Evolutionary conservation across 768 basidiomycete species (phyloP), one percentile per base, ranked within the genome.

Genomic region (Leccinum longicurvipes): DNA sequence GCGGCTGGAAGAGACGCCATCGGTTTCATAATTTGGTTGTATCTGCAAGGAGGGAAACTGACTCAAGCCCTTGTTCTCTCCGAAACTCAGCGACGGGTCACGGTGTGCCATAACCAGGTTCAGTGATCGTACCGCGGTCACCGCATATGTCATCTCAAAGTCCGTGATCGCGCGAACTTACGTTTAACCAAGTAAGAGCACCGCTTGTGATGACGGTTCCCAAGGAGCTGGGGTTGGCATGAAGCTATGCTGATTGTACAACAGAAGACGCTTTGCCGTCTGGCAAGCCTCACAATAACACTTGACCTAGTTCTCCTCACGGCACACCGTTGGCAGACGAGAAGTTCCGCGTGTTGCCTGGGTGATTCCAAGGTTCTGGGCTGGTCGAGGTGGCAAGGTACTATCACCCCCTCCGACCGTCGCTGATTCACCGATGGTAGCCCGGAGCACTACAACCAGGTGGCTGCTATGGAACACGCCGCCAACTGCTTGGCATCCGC

Each of bases 391-490:
- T n/a, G n/a, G 11, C 23, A 19, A 27, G 25, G 23, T 29, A 23
- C 31, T n/a, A 25, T 25, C 54, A 28, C 8, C 2, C n/a, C 21
- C n/a, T n/a, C 36, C 7, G n/a, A 39, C 19, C 27, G 15, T 25
- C 32, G 15, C 6, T 25, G 31, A 53, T 27, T 25, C 32, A 19
- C 6, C 19, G 31, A 53, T 27, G 17, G 19, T 75, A 6, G 77
- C 79, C 1, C 59, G 81, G 68, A 73, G 29, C 70, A 77, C 24
- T 75, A 81, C 58, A 72, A 58, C 1, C 58, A 68, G 12, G 68
- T 78, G 59, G 78, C 80, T 41, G 58, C 54, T 8, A 66, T 73
- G 53, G 80, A 81, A 49, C 74, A 79, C 49, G 77, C 78, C 9
- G 61, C 60, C 23, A 65, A 59, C 73, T 32, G 78, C 77, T 39